Evolutionary conservation across 257 asterid species (phyloP).

Genomic region (Rhazya stricta): DNA sequence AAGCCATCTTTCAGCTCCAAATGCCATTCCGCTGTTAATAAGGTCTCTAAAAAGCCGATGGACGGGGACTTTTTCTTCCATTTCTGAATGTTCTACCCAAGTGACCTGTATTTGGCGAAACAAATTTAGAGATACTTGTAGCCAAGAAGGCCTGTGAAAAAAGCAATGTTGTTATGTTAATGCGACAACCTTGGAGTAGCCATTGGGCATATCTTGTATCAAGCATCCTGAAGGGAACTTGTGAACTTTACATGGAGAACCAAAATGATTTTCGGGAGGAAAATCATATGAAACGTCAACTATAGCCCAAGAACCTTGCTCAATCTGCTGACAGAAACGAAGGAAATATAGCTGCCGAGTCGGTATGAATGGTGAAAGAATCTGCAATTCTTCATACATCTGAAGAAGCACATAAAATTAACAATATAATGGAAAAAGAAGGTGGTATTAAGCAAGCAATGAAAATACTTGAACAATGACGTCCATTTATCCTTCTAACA

Average conservation of each 20-base stretch:
- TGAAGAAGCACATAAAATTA: slow-evolving; percentile 22
- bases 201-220: slow-evolving; percentile 96
- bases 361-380: slow-evolving; percentile 76
- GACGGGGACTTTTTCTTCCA: slow-evolving; percentile 63
- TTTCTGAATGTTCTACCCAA: slow-evolving; percentile 92
- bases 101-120: slow-evolving; percentile 45
- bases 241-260: slow-evolving; percentile 48
- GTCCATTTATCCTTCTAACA: background rate
- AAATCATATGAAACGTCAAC: slow-evolving; percentile 81
- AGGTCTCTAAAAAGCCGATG: slow-evolving; percentile 71
- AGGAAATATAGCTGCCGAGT: slow-evolving; percentile 65
- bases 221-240: slow-evolving; percentile 92
- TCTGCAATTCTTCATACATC: slow-evolving; percentile 89
- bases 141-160: background rate
- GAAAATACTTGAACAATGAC: background rate
- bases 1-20: slow-evolving; percentile 96
- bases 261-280: slow-evolving; percentile 54
- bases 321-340: slow-evolving; percentile 78
- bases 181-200: slow-evolving; percentile 67
- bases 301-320: slow-evolving; percentile 77
- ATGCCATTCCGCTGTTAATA: slow-evolving; percentile 66
- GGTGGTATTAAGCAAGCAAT: background rate
- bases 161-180: background rate
- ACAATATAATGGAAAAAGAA: background rate
- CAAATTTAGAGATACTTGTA: background rate